Percentiles rank a stretch among this genome's conserved stretches.
Evolutionary conservation across 140 eudicot genomes (phyloP).

Genomic region (Anethum foeniculum): DNA sequence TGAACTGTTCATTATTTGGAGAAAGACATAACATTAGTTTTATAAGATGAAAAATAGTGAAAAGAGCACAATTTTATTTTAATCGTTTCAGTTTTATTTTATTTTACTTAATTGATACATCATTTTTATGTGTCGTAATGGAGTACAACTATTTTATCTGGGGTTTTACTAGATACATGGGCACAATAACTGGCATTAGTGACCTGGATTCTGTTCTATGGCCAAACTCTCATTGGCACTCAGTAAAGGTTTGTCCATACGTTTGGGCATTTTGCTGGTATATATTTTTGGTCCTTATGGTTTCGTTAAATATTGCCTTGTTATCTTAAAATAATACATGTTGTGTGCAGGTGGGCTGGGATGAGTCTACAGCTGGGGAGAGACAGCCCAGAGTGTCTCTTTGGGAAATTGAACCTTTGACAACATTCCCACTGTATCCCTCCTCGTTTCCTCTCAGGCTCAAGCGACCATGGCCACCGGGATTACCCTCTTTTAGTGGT

Average conservation of each 20-base stretch:
- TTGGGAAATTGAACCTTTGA: conserved; percentile 83
- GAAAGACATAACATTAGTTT: background rate
- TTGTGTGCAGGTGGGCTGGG: conserved; percentile 37
- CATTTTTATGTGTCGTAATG: background rate
- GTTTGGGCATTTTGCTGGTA: background rate
- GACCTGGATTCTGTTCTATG: conserved; percentile 77
- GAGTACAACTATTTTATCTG: background rate
- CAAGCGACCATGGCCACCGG: conserved; percentile 22
- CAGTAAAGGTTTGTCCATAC: conserved; percentile 47
- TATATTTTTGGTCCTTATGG: background rate
- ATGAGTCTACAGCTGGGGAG: conserved; percentile 55
- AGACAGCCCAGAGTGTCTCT: conserved; percentile 87
- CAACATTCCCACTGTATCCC: conserved; percentile 92
- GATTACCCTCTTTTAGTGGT: conserved; percentile 56
- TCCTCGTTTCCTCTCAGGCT: conserved; percentile 79
- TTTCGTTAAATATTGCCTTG: background rate
- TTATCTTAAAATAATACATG: no score
- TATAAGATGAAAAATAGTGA: background rate
- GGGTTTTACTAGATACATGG: conserved; percentile 52
- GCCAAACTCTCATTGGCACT: conserved; percentile 84
- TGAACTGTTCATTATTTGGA: no score
- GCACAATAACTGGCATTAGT: conserved; percentile 75
- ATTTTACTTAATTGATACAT: background rate
- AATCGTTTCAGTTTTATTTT: background rate
- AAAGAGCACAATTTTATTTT: background rate